Evolutionary conservation across 1,284 basidiomycete species (phyloP), one percentile per base, ranked within the genome.

Genomic region (Trametes sp.): DNA sequence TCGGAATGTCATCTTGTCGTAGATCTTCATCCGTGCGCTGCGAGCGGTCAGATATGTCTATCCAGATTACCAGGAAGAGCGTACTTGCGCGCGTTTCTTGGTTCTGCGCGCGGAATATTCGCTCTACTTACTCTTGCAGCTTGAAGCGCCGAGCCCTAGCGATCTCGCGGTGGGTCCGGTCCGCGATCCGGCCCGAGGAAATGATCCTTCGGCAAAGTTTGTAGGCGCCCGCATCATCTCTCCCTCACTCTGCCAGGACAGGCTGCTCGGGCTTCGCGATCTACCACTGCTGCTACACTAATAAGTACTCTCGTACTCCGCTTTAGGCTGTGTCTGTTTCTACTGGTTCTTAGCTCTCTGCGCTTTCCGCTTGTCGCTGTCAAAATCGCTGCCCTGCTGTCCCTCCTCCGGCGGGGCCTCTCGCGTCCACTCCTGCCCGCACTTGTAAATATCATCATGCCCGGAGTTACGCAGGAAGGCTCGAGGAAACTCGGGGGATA

Each of bases 401-500:
- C 58, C 13, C 35, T 56, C 36, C n/a, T 61, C 24, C 56, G 46
- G 59, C 63, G 66, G 45, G 63, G 57, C 46, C 38, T 64, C 59
- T 55, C 63, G 49, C 56, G 61, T 61, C 60, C 49, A 29, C 23
- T 52, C 21, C 55, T 64, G n/a, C 55, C 62, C 23, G 24, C 66
- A 2, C 38, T 67, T 64, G 63, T 64, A 54, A 48, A 67, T 63
- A 61, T 56, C 56, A 61, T 63, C 45, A 73, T 73, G 71, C 68
- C 73, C 3, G 71, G 66, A 24, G 44, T 70, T 42, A 67, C 64
- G 35, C 46, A 57, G 14, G 68, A 71, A 24, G 21, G 48, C 6
- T 60, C 64, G 13, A 67, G 55, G 49, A 97, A 96, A 74, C 79
- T 93, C 2, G 79, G 79, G 7, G 93, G 94, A 3, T 95, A 92